A percentile compares a stretch with the other conserved stretches of the same genome.
Evolutionary conservation across 495 filamentous ascomycete species (phyloP).

Genomic region (Wilcoxina mikolae): DNA sequence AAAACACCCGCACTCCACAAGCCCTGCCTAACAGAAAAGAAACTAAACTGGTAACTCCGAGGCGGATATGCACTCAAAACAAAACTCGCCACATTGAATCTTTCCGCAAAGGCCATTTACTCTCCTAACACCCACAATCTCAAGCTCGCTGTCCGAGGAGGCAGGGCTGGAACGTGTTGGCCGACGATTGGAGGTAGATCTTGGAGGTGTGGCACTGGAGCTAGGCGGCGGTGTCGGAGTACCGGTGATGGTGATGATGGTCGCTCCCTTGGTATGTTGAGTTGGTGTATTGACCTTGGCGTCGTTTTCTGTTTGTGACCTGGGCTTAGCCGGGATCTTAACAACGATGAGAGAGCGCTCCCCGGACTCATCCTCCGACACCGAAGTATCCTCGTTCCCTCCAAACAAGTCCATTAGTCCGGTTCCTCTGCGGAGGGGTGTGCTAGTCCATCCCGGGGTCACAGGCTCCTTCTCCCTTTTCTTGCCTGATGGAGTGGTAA

Average conservation of each 20-base stretch:
- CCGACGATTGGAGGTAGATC: no score
- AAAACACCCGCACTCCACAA: no score
- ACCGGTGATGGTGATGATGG: no score
- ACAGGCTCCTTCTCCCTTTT: neutral
- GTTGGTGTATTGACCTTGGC: no score
- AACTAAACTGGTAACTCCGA: neutral
- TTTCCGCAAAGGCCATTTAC: neutral
- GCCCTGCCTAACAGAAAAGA: neutral
- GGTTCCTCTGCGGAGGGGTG: neutral
- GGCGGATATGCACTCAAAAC: neutral
- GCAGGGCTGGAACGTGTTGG: no score
- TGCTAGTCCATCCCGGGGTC: slow-evolving; percentile 14
- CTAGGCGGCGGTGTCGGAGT: no score
- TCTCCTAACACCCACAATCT: neutral
- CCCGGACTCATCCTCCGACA: neutral
- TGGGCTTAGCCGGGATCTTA: neutral
- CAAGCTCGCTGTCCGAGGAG: no score
- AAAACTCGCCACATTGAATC: neutral
- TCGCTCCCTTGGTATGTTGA: no score
- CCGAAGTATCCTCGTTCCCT: neutral
- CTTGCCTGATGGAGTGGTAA: neutral
- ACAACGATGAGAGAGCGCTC: neutral
- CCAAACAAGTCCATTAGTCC: neutral
- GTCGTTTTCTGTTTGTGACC: neutral
- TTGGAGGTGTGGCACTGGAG: no score